Conservation (phyloP, 805 yeast species). For the Barnettozyma vustinii region DNA sequence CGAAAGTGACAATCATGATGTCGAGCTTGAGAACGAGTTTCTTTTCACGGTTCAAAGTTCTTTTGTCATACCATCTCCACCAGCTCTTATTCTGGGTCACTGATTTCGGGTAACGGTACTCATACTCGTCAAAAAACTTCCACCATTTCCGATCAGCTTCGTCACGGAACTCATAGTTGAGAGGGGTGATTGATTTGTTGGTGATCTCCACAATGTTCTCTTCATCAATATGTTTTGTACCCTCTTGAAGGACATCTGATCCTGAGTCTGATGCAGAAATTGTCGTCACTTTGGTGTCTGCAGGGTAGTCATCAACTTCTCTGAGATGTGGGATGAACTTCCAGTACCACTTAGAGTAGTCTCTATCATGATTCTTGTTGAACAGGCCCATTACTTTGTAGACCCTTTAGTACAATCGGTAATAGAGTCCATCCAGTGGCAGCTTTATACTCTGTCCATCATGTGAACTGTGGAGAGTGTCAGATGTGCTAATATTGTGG, state of each 20-base stretch:
- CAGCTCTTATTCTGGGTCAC: neutral
- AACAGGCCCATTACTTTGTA: too few relatives aligned
- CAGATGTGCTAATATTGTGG: too few relatives aligned
- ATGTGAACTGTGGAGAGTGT: neutral
- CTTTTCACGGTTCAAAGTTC: neutral
- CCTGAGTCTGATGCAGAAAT: neutral
- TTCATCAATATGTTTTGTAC: neutral
- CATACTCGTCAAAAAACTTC: neutral
- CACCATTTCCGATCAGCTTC: neutral
- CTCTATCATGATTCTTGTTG: too few relatives aligned
- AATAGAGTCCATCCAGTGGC: too few relatives aligned
- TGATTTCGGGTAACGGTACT: neutral
- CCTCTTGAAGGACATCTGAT: neutral
- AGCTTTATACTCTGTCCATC: too few relatives aligned
- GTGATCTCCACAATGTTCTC: neutral
- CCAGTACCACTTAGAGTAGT: neutral
- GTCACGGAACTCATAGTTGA: neutral
- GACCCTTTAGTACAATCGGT: too few relatives aligned
- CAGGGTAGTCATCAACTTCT: neutral
- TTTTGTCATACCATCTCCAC: neutral
- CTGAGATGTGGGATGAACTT: neutral
- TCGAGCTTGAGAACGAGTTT: slow-evolving; percentile 43
- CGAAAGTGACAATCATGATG: slow-evolving; percentile 43
- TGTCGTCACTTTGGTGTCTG: neutral
- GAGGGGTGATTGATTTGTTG: neutral